Evolutionary conservation across 1,284 basidiomycete species (phyloP), one percentile per base, ranked within the genome.

Genomic region (Sporisorium graminicola): DNA sequence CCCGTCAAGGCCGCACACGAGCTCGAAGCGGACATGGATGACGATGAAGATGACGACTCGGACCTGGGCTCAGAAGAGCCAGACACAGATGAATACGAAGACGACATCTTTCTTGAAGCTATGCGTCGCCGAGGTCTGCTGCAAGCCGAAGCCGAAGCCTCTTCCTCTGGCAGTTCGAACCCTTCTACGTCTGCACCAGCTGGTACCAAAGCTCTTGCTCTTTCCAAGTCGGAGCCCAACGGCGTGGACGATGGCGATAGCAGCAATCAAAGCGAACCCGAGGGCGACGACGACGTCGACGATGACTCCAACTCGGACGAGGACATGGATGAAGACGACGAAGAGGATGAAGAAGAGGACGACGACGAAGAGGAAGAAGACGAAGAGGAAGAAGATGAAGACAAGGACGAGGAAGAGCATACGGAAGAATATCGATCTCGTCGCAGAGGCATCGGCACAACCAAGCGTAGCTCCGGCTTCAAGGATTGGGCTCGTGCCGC

Each of bases 401-500:
- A 74, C 5, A 61, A 55, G 2, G 70, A 69, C 8, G 72, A 74
- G 0, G 65, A 67, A 14, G 67, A 62, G 1, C 54, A 50, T 7
- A 58, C 58, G 0, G 63, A 65, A 50, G 67, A 72, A 26, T 58
- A 57, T 14, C 65, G 66, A 46, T 75, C 78, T 8, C 66, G 65
- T 47, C 75, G 78, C 12, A 49, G 74, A 24, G 79, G 80, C 14
- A 73, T 81, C 27, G 70, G 70, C 50, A 69, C 73, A 20, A 70
- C 82, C 9, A 55, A 63, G 2, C 70, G 77, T 35, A 75, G 76
- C 50, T 64, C 63, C 13, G 80, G 80, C 22, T 85, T 85, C 76
- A 85, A 85, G 52, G 77, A 82, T 46, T 85, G 82, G 82, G 83
- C 83, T 12, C 64, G 74, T n/a, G 65, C 74, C 6, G 82, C 82